Percentiles rank a stretch among this genome's conserved stretches.
These are phyloP conservation scores for Falciphora oryzae DNA, from an alignment of 2,329 filamentous ascomycete species.

Conservation along the genomic window DNA sequence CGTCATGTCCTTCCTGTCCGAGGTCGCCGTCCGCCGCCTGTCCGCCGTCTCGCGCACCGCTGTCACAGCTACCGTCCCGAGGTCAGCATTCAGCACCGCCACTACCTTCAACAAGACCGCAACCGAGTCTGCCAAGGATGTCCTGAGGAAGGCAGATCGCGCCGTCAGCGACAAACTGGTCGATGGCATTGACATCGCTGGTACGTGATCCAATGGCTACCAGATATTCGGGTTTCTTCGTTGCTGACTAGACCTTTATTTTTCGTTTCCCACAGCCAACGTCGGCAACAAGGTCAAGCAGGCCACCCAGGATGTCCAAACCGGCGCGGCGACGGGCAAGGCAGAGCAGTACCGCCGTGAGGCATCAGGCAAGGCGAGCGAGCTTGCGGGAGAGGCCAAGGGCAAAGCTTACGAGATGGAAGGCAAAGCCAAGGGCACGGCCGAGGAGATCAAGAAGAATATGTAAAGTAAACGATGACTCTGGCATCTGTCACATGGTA, in stretches of 20 bases:
- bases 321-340: conserved; percentile 28
- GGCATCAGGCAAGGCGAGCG: conserved; percentile 33
- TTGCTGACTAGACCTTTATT: neutral
- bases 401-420: conserved; percentile 30
- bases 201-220: conserved; percentile 33
- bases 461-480: conserved; percentile 14
- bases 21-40: conserved; percentile 38
- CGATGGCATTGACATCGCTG: conserved; percentile 52
- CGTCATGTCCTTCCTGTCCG: conserved; percentile 49
- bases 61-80: conserved; percentile 26
- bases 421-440: conserved; percentile 36
- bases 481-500: too few species aligned
- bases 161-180: conserved; percentile 56
- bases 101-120: conserved; percentile 40
- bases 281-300: conserved; percentile 42
- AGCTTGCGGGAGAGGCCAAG: conserved; percentile 27
- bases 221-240: neutral
- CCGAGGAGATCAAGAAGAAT: conserved; percentile 33
- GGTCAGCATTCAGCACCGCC: conserved; percentile 44
- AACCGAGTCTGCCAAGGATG: conserved; percentile 52
- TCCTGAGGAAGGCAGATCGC: conserved; percentile 53
- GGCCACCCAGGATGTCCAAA: conserved; percentile 27
- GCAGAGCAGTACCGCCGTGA: conserved; percentile 18
- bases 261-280: conserved; percentile 23
- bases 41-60: conserved; percentile 32